Base-by-base conservation (phyloP, 805 yeast genomes). In the Scheffersomyces amazonensis region DNA sequence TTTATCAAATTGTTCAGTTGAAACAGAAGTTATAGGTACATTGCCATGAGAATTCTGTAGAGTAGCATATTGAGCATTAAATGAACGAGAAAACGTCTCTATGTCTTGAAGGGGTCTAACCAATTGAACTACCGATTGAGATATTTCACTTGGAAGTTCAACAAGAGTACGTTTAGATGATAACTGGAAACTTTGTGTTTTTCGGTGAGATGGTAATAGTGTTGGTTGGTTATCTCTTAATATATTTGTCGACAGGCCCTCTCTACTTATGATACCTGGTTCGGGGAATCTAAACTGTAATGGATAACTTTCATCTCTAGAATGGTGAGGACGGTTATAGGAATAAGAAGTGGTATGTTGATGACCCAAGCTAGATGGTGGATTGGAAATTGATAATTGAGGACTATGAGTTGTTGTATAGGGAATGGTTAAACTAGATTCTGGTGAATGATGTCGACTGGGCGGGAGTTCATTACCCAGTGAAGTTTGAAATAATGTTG, bases 321-420 rank as follows among this genome's bases (percentile, higher is more conserved):
- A 5, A 15, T 27, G 30, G 12, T 27, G 30, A 4, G 15, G 9
- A 4, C 17, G n/a, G n/a, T 5, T n/a, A 13, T 27, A 15, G 5
- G 30, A 27, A 12, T 27, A 24, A 6, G 27, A 24, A 7, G 5
- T 11, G 27, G 27, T 11, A 11, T 13, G 6, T 10, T 11, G 27
- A 11, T 24, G 5, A 7, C 27, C 13, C 5, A 27, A 13, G 7
- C 17, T 27, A 13, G 30, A 13, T 13, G 30, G 30, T 8, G 30
- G 30, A 13, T 13, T 13, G 17, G 30, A n/a, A n/a, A 27, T 13
- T 13, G 30, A 37, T 20, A 34, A 31, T 5, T 32, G 35, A 5
- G 40, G 40, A 8, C 31, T 37, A 20, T 37, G 40, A 7, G 17
- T 19, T n/a, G 27, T 34, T 10, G 40, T n/a, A n/a, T n/a, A 37